Evolutionary conservation across 1,139 yeast species (phyloP).

Genomic region (Pichia cactophila): DNA sequence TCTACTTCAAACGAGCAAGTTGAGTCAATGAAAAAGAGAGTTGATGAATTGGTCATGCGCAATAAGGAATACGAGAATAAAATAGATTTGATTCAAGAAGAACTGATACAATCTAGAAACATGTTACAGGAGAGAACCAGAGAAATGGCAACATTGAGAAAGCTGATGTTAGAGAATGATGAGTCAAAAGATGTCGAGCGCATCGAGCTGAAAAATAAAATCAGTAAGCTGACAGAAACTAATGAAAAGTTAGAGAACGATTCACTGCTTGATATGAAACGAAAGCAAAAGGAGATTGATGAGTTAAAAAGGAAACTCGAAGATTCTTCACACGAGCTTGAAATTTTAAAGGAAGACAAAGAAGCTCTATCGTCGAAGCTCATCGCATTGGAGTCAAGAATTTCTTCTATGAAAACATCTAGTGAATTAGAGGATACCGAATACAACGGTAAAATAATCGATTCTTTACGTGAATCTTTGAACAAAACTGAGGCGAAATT

Average conservation of each 20-base stretch:
- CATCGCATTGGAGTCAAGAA: not conserved
- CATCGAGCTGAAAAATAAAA: conserved; percentile 37
- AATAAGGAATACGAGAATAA: conserved; percentile 55
- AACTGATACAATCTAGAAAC: conserved; percentile 63
- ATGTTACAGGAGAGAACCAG: conserved; percentile 72
- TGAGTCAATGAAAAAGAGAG: conserved; percentile 58
- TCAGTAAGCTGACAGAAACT: conserved; percentile 46
- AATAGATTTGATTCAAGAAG: conserved; percentile 70
- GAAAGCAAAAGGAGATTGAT: conserved; percentile 46
- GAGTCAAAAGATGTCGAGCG: conserved; percentile 45
- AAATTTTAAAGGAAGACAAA: conserved; percentile 5
- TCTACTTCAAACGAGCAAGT: conserved; percentile 46
- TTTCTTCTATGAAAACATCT: not conserved
- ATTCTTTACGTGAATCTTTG: conserved; percentile 47
- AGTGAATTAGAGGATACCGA: conserved; percentile 5
- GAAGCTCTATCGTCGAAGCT: conserved; percentile 3
- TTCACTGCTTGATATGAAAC: conserved; percentile 39
- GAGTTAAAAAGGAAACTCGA: conserved; percentile 39
- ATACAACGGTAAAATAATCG: conserved; percentile 31
- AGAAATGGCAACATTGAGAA: conserved; percentile 67
- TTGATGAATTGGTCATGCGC: conserved; percentile 68
- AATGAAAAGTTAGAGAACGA: conserved; percentile 52
- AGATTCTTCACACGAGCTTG: conserved; percentile 21
- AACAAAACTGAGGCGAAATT: conserved; percentile 42
- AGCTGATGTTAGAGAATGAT: conserved; percentile 62